Percentiles rank a stretch among this genome's conserved stretches.
Conservation (phyloP, 2,329 filamentous ascomycete species). For the Arthroderma sp. region DNA sequence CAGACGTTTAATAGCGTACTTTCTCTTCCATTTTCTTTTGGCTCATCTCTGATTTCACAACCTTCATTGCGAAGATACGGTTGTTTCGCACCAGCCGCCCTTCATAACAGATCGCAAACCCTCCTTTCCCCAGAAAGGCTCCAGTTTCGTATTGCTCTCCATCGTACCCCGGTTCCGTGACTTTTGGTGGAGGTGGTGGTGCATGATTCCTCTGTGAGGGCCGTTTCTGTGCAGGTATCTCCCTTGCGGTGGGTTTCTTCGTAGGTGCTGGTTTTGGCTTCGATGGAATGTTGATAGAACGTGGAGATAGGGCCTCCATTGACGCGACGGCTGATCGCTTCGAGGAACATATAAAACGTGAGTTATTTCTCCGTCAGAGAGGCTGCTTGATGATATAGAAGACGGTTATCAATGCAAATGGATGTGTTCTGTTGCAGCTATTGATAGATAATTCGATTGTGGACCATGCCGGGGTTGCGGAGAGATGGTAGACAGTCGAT, state of each 20-base stretch:
- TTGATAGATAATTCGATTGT: too few species aligned
- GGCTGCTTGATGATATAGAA: too few species aligned
- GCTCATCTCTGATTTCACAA: slow-evolving; percentile 37
- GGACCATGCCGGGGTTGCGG: too few species aligned
- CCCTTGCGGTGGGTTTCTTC: slow-evolving; percentile 20
- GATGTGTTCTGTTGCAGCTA: too few species aligned
- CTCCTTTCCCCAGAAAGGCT: slow-evolving; percentile 36
- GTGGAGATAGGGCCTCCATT: slow-evolving; percentile 33
- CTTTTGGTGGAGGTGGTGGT: slow-evolving; percentile 30
- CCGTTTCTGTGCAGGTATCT: slow-evolving; percentile 19
- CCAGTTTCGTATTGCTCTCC: slow-evolving; percentile 35
- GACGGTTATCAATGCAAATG: too few species aligned
- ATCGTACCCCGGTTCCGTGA: slow-evolving; percentile 32
- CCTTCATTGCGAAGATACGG: slow-evolving; percentile 38
- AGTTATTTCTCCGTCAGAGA: too few species aligned
- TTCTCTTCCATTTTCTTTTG: slow-evolving; percentile 42
- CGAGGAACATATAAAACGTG: too few species aligned
- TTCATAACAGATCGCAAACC: slow-evolving; percentile 40
- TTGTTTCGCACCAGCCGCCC: slow-evolving; percentile 31
- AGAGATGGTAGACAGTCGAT: too few species aligned
- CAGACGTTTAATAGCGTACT: slow-evolving; percentile 18
- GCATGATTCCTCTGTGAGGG: slow-evolving; percentile 31
- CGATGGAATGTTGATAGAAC: slow-evolving; percentile 34
- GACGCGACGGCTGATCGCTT: neutral
- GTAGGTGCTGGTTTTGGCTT: slow-evolving; percentile 27